Evolutionary conservation across 495 filamentous ascomycete species (phyloP).

Genomic region (Penicillium argentinense): DNA sequence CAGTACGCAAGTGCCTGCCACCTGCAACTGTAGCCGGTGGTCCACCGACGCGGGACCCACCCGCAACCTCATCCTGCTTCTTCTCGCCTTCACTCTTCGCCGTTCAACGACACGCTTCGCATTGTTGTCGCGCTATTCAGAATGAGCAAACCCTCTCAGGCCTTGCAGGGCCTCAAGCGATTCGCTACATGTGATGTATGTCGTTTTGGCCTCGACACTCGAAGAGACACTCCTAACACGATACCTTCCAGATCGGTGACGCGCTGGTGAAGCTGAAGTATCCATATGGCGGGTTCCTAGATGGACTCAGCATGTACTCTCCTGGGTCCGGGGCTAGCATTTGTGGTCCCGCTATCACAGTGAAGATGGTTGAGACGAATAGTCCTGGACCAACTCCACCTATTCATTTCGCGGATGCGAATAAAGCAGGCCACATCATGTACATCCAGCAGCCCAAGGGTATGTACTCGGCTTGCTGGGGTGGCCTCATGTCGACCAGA

Average conservation of each 20-base stretch:
- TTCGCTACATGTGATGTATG: constrained; percentile 25
- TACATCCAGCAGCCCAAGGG: constrained; percentile 24
- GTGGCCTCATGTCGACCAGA: constrained; percentile 18
- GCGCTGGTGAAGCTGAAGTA: constrained; percentile 30
- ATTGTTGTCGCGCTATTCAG: too few species aligned
- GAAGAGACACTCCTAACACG: background rate
- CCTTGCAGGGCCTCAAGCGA: constrained; percentile 8
- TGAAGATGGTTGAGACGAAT: constrained; percentile 29
- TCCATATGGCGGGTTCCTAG: constrained; percentile 24
- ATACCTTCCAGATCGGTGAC: constrained; percentile 27
- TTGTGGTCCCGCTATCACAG: constrained; percentile 24
- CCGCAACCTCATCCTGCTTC: too few species aligned
- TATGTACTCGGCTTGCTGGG: constrained; percentile 17
- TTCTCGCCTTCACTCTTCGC: too few species aligned
- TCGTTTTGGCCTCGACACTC: background rate
- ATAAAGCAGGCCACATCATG: constrained; percentile 21
- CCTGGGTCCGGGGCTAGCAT: constrained; percentile 15
- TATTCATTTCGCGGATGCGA: constrained; percentile 20
- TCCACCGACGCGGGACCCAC: too few species aligned
- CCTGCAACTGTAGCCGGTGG: too few species aligned
- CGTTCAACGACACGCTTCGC: too few species aligned
- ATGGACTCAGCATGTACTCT: constrained; percentile 20
- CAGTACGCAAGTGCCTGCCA: too few species aligned
- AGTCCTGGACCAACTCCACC: constrained; percentile 19
- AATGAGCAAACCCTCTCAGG: constrained; percentile 1